Evolutionary conservation across 2,329 filamentous ascomycete species (phyloP), one percentile per base, ranked within the genome.

Genomic region (Dactylonectria macrodidyma): DNA sequence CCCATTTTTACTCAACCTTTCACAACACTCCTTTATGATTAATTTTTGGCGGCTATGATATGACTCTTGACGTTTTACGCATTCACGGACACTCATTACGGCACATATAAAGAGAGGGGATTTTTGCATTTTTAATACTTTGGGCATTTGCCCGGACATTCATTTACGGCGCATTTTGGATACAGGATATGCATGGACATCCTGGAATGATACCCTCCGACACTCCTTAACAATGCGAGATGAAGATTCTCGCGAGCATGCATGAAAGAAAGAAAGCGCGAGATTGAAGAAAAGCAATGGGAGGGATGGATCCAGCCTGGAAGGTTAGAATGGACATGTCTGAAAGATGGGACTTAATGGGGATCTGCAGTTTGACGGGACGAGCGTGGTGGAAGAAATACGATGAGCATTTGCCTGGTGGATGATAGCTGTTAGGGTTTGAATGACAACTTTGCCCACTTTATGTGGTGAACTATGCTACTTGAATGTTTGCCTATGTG

Each of bases 21-120:
- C 74, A 74, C 48, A 46, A 74, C 75, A 70, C 71, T 77, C 75
- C 55, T 76, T 76, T 61, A 71, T 30, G 34, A 67, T 73, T 73
- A 68, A 76, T 70, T 67, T 69, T 60, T 71, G 71, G 52, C 12
- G 26, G 71, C 48, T 65, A 68, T 56, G n/a, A 14, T 48, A 71
- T 64, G 68, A 63, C 72, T 50, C 50, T 34, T 65, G 26, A 67
- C 54, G 24, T 55, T 55, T 73, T 65, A 48, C 69, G 50, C 51
- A 61, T 64, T 71, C 50, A 66, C 60, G 61, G 56, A 72, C 66
- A 72, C 65, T 76, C 75, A 48, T 65, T 72, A 66, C 47, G 57
- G 57, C 59, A 60, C 50, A 63, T 60, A 63, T n/a, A 66, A 51
- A 62, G 36, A 56, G 26, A 57, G 36, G 14, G 56, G 50, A 54